Evolutionary conservation across 345 rosid genomes (phyloP).

Genomic region (Psidium guajava): DNA sequence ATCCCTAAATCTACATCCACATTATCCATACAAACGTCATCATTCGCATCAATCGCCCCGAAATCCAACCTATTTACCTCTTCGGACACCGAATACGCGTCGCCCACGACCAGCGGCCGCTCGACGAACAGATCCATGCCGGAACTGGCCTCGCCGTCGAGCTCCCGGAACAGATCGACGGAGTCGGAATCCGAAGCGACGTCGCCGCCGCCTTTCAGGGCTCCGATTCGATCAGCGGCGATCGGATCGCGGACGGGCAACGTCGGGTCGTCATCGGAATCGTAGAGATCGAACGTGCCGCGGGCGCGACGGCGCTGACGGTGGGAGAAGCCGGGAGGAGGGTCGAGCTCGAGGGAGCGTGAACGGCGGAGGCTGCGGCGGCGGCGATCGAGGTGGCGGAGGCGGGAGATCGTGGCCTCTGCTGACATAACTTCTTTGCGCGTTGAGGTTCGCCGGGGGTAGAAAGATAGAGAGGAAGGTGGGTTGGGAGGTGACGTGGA

Average conservation of each 20-base stretch:
- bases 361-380: constrained; percentile 11
- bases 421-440: neutral
- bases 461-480: neutral
- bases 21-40: constrained; percentile 17
- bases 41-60: constrained; percentile 29
- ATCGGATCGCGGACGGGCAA: constrained; percentile 5
- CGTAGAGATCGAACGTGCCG: neutral
- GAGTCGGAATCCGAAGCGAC: constrained; percentile 23
- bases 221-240: constrained; percentile 8
- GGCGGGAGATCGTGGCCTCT: constrained; percentile 20
- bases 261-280: neutral
- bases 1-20: constrained; percentile 24
- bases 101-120: constrained; percentile 36
- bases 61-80: constrained; percentile 14
- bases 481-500: neutral
- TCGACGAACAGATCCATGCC: constrained; percentile 81
- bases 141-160: constrained; percentile 47
- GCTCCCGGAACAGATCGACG: constrained; percentile 29
- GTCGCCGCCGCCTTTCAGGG: constrained; percentile 3
- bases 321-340: constrained; percentile 23
- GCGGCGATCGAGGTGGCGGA: constrained; percentile 19
- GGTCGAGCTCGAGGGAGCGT: constrained; percentile 10
- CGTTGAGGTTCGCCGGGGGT: neutral
- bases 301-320: neutral
- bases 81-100: constrained; percentile 16